Base-by-base conservation (phyloP, 768 basidiomycete species). In the Suillus spraguei region DNA sequence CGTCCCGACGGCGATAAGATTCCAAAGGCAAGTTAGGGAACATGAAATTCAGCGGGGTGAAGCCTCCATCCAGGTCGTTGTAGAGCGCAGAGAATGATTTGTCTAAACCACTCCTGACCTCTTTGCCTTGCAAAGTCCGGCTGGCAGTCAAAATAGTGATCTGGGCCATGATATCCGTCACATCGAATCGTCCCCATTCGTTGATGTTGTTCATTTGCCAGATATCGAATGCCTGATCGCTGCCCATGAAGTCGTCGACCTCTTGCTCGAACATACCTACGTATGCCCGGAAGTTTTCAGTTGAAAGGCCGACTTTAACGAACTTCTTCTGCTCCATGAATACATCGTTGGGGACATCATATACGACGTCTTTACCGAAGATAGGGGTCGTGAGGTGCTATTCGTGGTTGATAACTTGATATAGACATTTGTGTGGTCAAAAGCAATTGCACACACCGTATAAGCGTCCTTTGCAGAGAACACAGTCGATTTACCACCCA, bases 281-380 rank as follows among this genome's bases (percentile, higher is more conserved):
- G 60, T 99, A 99, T 35, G 87, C 82, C 49, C 89, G 86, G 76
- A 99, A 87, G 76, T 96, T 96, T 32, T 99, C 96, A 14, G 86
- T 87, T 11, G 95, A 92, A 22, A 99, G 86, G 32, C 97, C 96
- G 65, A 95, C 88, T 80, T 99, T 99, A 76, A 99, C 90, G 71
- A 98, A 98, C 74, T 91, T 92, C 83, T 99, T 99, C 76, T 99
- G 97, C 70, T 99, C 95, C 96, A 99, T 99, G 77, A 99, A 89
- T 52, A 92, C 79, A 53, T 96, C 92, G 75, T 99, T 99, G 38
- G 97, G 97, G 59, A 93, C 88, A 70, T 99, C 97, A 74, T 99
- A 99, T 13, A 98, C 96, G 55, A 99, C 97, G 54, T 94, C 96
- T 72, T 94, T 95, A 50, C 97, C 97, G 71, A 99, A 99, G 14